Conservation (phyloP, 768 basidiomycete species). For the Hypholoma fasciculare region DNA sequence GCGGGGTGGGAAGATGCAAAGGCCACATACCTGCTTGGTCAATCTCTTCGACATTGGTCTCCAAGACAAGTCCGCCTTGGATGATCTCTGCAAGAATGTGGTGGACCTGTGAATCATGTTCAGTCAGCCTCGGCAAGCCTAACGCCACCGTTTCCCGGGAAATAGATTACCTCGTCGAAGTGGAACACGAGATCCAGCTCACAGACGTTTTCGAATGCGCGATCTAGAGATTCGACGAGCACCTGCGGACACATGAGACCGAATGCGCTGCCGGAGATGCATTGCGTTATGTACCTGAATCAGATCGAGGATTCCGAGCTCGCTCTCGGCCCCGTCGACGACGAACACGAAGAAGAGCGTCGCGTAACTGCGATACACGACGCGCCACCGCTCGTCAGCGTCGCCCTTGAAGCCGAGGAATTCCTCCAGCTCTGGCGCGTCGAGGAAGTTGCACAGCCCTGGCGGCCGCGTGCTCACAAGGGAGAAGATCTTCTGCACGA, state of each 20-base stretch:
- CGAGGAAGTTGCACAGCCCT: slow-evolving; percentile 93
- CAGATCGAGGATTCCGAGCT: slow-evolving; percentile 92
- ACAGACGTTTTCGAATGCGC: slow-evolving; percentile 97
- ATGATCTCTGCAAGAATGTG: slow-evolving; percentile 96
- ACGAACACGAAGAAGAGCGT: slow-evolving; percentile 98
- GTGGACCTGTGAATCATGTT: slow-evolving; percentile 62
- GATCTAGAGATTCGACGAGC: slow-evolving; percentile 94
- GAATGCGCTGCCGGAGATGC: neutral
- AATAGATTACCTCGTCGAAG: slow-evolving; percentile 82
- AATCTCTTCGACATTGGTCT: slow-evolving; percentile 91
- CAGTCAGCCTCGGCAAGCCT: neutral
- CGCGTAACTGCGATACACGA: slow-evolving; percentile 95
- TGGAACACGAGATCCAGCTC: slow-evolving; percentile 98
- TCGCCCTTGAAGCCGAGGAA: slow-evolving; percentile 61
- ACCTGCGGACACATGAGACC: slow-evolving; percentile 54
- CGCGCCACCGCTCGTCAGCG: slow-evolving; percentile 68
- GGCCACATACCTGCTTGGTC: slow-evolving; percentile 58
- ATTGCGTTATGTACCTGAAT: slow-evolving; percentile 72
- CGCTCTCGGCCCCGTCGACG: slow-evolving; percentile 94
- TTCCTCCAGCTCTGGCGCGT: slow-evolving; percentile 83
- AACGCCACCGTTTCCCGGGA: neutral
- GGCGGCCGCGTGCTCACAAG: slow-evolving; percentile 81
- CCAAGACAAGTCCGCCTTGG: slow-evolving; percentile 93
- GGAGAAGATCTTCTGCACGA: slow-evolving; percentile 88
- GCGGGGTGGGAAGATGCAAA: slow-evolving; percentile 9